These are phyloP conservation scores for Leucoagaricus sp. DNA, from an alignment of 1,284 basidiomycete species.

Conservation along the genomic window DNA sequence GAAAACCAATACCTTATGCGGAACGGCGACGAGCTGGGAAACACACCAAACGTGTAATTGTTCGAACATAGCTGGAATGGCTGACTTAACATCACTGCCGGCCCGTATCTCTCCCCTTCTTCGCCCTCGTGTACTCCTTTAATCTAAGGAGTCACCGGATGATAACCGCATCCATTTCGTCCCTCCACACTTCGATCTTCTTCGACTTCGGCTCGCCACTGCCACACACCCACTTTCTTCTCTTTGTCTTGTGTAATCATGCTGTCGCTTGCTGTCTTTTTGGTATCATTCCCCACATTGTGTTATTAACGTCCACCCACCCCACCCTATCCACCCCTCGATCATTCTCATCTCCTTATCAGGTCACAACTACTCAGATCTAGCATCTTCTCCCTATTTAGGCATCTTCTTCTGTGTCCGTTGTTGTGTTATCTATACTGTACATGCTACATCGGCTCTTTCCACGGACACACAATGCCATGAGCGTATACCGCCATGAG, in stretches of 20 bases:
- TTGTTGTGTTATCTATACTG: constrained; percentile 11
- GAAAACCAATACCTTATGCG: constrained; percentile 62
- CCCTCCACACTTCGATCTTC: constrained; percentile 9
- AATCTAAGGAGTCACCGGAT: neutral
- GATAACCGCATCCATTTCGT: constrained; percentile 1
- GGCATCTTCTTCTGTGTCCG: constrained; percentile 3
- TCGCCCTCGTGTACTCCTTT: constrained; percentile 1
- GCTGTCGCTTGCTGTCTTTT: constrained; percentile 4
- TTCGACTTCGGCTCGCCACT: constrained; percentile 1
- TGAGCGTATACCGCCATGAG: neutral
- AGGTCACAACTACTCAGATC: neutral
- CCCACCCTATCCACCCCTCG: neutral
- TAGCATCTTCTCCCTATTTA: constrained; percentile 3
- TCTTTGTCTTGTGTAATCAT: constrained; percentile 6
- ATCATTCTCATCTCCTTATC: constrained; percentile 1
- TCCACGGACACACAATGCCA: neutral
- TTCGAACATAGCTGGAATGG: constrained; percentile 40
- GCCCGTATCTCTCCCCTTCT: constrained; percentile 9
- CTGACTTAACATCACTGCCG: constrained; percentile 5
- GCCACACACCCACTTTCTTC: too few species aligned
- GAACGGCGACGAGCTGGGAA: constrained; percentile 73
- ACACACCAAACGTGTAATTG: constrained; percentile 66
- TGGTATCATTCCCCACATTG: constrained; percentile 15
- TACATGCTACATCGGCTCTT: constrained; percentile 6
- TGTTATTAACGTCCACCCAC: neutral